phyloP scores from a whole-genome alignment of 73 alveolate genomes.

The Tetrahymena elliotti region DNA sequence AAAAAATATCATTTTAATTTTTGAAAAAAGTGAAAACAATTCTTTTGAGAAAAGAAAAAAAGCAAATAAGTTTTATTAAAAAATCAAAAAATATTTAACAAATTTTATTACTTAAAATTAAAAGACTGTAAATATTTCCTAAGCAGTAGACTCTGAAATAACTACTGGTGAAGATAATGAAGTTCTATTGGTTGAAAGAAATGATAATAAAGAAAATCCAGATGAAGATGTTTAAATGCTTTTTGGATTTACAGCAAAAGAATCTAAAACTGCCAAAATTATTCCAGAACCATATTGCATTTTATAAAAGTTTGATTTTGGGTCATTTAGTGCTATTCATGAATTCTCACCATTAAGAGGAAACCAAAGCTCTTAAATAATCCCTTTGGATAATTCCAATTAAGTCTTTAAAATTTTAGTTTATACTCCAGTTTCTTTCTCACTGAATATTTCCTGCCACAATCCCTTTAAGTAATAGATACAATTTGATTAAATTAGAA shows the following conservation, averaged over 20 bases:
- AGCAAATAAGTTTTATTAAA: too few relatives aligned
- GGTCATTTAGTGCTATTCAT: constrained; percentile 16
- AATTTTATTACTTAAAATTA: not conserved
- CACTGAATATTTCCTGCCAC: constrained; percentile 20
- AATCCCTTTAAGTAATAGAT: not conserved
- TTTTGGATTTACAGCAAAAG: constrained; percentile 33
- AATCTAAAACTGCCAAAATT: constrained; percentile 11
- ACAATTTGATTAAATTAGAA: not conserved
- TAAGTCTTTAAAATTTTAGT: constrained; percentile 15
- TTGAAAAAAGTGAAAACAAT: too few relatives aligned
- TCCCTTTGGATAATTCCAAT: constrained; percentile 13
- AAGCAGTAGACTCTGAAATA: constrained; percentile 19
- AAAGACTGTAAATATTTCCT: not conserved
- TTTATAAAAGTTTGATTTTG: constrained; percentile 18
- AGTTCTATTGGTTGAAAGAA: constrained; percentile 21
- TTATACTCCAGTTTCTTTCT: constrained; percentile 26
- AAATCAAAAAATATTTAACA: not conserved
- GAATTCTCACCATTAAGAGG: constrained; percentile 7
- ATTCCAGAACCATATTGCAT: constrained; percentile 14
- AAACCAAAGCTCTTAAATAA: constrained; percentile 7
- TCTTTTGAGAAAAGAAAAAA: too few relatives aligned
- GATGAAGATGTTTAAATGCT: constrained; percentile 17
- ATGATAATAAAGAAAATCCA: constrained; percentile 16
- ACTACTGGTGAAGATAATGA: constrained; percentile 23
- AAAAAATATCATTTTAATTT: too few relatives aligned